Evolutionary conservation across 2,329 filamentous ascomycete genomes (phyloP).

Genomic region (Aspergillus chevalieri): DNA sequence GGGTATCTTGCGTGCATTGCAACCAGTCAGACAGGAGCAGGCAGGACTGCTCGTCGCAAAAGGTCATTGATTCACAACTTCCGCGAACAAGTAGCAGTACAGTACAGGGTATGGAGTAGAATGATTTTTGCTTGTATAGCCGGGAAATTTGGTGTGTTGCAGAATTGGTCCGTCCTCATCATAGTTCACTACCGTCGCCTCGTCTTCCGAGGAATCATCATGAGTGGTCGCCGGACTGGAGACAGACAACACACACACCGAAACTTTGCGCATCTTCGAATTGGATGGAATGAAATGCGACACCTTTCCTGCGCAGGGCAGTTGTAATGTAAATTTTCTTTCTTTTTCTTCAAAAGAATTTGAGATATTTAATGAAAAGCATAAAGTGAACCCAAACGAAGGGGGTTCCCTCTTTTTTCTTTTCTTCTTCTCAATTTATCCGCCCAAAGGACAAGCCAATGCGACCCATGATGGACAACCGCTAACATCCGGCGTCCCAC

Average conservation of each 20-base stretch:
- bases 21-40: too few species aligned
- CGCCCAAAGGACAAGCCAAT: background rate
- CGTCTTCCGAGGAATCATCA: background rate
- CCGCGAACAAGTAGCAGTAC: too few species aligned
- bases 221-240: conserved; percentile 1
- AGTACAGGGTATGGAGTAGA: too few species aligned
- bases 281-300: background rate
- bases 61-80: too few species aligned
- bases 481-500: conserved; percentile 27
- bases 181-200: background rate
- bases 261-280: conserved; percentile 14
- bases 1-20: too few species aligned
- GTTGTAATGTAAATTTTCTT: too few species aligned
- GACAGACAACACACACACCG: conserved; percentile 9
- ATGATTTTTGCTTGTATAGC: too few species aligned
- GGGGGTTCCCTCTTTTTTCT: background rate
- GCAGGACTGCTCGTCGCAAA: too few species aligned
- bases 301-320: background rate
- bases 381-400: background rate
- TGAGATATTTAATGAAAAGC: too few species aligned
- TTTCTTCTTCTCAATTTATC: background rate
- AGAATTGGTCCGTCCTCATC: background rate
- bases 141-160: background rate
- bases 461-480: conserved; percentile 20
- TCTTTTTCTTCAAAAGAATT: too few species aligned